Percentiles rank a stretch among this genome's conserved stretches.
phyloP scores from a whole-genome alignment of 2,329 filamentous ascomycete genomes.

The Trichophyton verrucosum region DNA sequence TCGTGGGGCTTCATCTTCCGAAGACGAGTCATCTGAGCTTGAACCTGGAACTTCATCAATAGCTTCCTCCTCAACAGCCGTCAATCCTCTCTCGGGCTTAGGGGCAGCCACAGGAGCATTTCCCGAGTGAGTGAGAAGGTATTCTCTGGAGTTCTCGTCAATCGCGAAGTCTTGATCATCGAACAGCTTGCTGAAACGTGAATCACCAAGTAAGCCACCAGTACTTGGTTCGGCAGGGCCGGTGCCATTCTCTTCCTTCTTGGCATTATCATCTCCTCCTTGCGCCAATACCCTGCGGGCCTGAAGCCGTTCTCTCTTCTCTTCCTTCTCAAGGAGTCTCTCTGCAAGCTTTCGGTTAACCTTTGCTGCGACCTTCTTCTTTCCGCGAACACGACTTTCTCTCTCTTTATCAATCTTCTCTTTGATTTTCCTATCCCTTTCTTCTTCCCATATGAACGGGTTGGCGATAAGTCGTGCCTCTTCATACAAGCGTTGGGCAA shows the following conservation, averaged over 20 bases:
- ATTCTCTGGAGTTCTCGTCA: constrained; percentile 80
- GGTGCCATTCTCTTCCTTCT: constrained; percentile 18
- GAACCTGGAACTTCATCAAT: constrained; percentile 39
- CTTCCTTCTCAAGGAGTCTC: constrained; percentile 47
- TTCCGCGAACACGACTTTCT: constrained; percentile 84
- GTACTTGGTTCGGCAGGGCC: background rate
- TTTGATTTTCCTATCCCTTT: constrained; percentile 78
- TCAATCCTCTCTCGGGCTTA: constrained; percentile 40
- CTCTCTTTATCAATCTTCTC: constrained; percentile 95
- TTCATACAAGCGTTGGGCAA: constrained; percentile 88
- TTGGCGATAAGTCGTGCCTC: constrained; percentile 87
- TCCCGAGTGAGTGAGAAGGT: constrained; percentile 78
- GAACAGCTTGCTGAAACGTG: constrained; percentile 79
- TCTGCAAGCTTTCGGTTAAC: constrained; percentile 65
- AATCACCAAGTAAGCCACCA: constrained; percentile 59
- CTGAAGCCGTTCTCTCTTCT: constrained; percentile 39
- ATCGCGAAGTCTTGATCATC: constrained; percentile 87
- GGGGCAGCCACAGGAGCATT: constrained; percentile 38
- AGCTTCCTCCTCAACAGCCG: constrained; percentile 51
- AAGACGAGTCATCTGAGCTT: constrained; percentile 27
- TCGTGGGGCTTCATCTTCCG: constrained; percentile 19
- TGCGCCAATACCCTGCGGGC: constrained; percentile 40
- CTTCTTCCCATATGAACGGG: constrained; percentile 86
- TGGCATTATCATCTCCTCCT: constrained; percentile 42
- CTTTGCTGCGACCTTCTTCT: constrained; percentile 80